These are phyloP conservation scores for Beauveria sp. DNA, from an alignment of 2,329 filamentous ascomycete genomes.

Conservation along the genomic window DNA sequence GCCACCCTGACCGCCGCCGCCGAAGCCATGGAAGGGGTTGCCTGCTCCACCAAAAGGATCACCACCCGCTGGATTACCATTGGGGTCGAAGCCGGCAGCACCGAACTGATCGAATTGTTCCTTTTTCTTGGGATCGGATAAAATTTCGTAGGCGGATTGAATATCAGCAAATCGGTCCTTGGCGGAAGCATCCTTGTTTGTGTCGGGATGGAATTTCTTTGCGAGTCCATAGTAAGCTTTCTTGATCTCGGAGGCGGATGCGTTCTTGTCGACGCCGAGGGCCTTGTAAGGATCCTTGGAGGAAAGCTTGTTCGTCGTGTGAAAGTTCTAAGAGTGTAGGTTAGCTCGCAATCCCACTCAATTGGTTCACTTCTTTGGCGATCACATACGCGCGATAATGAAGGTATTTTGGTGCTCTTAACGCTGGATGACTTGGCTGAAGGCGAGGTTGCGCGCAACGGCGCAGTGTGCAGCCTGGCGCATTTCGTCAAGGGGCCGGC, in stretches of 20 bases:
- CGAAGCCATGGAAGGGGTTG: slow-evolving; percentile 55
- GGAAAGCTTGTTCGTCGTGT: slow-evolving; percentile 47
- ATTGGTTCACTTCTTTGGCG: not conserved
- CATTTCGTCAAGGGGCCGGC: slow-evolving; percentile 31
- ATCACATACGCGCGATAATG: slow-evolving; percentile 22
- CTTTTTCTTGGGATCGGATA: slow-evolving; percentile 89
- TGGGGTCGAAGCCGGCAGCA: slow-evolving; percentile 77
- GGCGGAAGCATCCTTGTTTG: slow-evolving; percentile 87
- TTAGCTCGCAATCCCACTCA: slow-evolving; percentile 3
- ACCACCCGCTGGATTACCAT: slow-evolving; percentile 51
- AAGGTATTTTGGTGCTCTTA: slow-evolving; percentile 14
- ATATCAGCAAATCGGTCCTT: slow-evolving; percentile 94
- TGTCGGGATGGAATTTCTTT: slow-evolving; percentile 97
- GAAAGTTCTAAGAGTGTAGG: slow-evolving; percentile 42
- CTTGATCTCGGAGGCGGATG: slow-evolving; percentile 85
- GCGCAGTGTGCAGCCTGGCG: slow-evolving; percentile 26
- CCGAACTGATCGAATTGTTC: slow-evolving; percentile 89
- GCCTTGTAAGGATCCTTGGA: slow-evolving; percentile 78
- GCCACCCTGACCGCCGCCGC: slow-evolving; percentile 52
- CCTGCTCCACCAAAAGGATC: slow-evolving; percentile 57
- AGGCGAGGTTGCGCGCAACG: slow-evolving; percentile 13
- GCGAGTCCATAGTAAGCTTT: slow-evolving; percentile 97
- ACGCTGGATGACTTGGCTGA: slow-evolving; percentile 15
- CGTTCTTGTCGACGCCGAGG: slow-evolving; percentile 74
- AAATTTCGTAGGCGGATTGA: slow-evolving; percentile 85